Evolutionary conservation across 2,329 filamentous ascomycete species (phyloP), one percentile per base, ranked within the genome.

Genomic region (Colletotrichum salicis): DNA sequence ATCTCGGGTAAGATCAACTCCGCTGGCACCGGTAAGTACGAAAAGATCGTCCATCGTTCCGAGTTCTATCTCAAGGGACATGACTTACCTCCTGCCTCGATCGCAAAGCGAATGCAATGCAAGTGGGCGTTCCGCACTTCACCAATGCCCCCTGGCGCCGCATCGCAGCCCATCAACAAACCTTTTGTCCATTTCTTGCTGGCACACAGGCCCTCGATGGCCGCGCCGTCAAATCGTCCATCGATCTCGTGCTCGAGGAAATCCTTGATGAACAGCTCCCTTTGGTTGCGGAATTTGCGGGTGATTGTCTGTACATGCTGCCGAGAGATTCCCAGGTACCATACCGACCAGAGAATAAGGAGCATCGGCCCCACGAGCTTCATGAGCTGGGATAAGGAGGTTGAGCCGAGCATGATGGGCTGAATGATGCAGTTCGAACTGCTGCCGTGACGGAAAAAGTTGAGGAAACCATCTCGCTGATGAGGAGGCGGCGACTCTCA

Each of bases 61-160:
- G 41, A 1, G 15, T 48, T 48, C 41, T 48, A n/a, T n/a, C 19
- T 29, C 19, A n/a, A 48, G 41, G 41, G 41, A 48, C 7, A n/a
- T 79, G 81, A 33, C 75, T 75, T 72, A 80, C 85, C 85, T 65
- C 85, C 85, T 54, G 84, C 82, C 77, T 86, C 83, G 37, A 86
- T 85, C 15, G 83, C 84, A 63, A 84, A 81, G 55, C 84, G 81
- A 27, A 87, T 76, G 75, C 85, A 86, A 69, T 82, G 82, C 63
- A 86, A 76, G 45, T 84, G 77, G n/a, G 81, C 82, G 73, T 85
- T 85, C 70, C 84, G 82, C 22, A 86, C 81, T 63, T 82, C 80
- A 6, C 79, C 83, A n/a, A 87, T 75, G 5, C 83, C 84, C 3
- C 84, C 86, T 2, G 82, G 77, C 6, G 81, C 78, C n/a, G 82